Evolutionary conservation across 306 rosid genomes (phyloP).

Genomic region (Quercus aquifolioides): DNA sequence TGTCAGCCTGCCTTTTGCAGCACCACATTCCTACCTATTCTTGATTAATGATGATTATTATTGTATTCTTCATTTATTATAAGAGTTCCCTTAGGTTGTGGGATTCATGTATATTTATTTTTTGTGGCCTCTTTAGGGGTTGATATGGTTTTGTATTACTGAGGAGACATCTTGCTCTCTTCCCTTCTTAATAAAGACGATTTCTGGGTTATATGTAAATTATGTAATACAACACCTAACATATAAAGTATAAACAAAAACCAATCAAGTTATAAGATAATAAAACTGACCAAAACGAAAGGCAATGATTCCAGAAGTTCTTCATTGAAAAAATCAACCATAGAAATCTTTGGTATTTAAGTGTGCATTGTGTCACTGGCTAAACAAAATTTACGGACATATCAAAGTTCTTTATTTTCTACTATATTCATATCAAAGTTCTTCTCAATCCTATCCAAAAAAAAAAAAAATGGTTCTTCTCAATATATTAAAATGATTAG

Average conservation of each 20-base stretch:
- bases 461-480: no score
- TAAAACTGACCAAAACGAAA: neutral
- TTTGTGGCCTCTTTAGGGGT: slow-evolving; percentile 16
- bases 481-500: neutral
- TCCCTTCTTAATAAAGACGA: slow-evolving; percentile 24
- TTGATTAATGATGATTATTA: neutral
- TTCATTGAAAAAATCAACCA: neutral
- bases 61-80: neutral
- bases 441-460: no score
- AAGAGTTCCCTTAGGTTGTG: slow-evolving; percentile 12
- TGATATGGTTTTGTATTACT: slow-evolving; percentile 21
- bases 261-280: neutral
- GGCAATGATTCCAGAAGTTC: neutral
- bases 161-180: slow-evolving; percentile 11
- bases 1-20: neutral
- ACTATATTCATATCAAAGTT: neutral
- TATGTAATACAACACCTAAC: neutral
- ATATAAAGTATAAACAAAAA: no score
- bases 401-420: no score
- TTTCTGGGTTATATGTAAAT: neutral
- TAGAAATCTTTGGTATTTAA: neutral
- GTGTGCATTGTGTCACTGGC: neutral
- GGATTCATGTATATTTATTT: slow-evolving; percentile 14
- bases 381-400: no score
- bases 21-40: slow-evolving; percentile 2